phyloP scores from a whole-genome alignment of 106 monocot genomes.

The Allium cepa region DNA sequence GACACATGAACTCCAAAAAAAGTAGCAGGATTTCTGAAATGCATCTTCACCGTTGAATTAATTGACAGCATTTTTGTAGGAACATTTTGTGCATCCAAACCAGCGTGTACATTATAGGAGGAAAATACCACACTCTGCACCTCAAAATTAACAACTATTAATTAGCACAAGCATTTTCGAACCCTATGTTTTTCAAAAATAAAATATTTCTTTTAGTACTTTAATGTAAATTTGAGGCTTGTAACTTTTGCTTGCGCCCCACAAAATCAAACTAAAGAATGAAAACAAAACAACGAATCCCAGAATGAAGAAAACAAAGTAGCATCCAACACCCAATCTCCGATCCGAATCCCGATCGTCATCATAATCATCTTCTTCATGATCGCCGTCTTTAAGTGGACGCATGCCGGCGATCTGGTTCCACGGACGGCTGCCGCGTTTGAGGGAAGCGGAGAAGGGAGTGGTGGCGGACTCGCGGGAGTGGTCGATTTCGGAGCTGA shows the following conservation, averaged over 20 bases:
- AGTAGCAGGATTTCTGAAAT: conserved; percentile 69
- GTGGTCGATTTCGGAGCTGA: conserved; percentile 52
- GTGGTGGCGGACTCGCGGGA: conserved; percentile 74
- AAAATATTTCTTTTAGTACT: conserved; percentile 21
- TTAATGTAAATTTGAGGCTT: conserved; percentile 50
- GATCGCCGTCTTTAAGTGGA: conserved; percentile 19
- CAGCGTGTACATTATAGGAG: conserved; percentile 76
- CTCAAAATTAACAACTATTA: background rate
- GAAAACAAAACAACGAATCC: conserved; percentile 58
- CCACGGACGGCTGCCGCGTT: conserved; percentile 27
- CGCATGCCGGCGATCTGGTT: background rate
- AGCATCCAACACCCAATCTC: conserved; percentile 30
- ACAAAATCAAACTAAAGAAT: conserved; percentile 79
- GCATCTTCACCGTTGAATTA: conserved; percentile 73
- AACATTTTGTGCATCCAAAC: conserved; percentile 72
- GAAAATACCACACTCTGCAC: conserved; percentile 73
- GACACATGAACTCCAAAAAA: conserved; percentile 95
- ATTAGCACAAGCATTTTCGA: too few species aligned
- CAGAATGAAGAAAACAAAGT: conserved; percentile 34
- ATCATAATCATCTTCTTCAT: conserved; percentile 15
- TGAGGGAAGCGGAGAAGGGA: conserved; percentile 66
- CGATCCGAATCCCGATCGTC: conserved; percentile 3
- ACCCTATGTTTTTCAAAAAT: background rate
- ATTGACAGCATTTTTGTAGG: conserved; percentile 83
- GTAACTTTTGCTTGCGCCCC: conserved; percentile 74